These are phyloP conservation scores for Pyronema domesticum DNA, from an alignment of 495 filamentous ascomycete species.

Conservation along the genomic window DNA sequence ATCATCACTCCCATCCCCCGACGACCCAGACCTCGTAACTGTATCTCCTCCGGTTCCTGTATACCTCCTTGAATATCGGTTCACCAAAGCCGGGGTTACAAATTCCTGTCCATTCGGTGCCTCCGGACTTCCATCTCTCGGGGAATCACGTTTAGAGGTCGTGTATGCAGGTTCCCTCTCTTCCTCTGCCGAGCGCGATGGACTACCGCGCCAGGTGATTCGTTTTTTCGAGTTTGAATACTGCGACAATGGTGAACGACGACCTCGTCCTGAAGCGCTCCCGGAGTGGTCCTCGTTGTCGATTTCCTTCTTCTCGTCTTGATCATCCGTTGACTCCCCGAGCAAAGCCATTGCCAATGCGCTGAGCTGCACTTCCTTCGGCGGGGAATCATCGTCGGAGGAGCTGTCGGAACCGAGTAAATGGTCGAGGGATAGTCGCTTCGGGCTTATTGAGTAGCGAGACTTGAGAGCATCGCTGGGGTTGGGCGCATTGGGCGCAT, in stretches of 20 bases:
- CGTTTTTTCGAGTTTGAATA: slow-evolving; percentile 8
- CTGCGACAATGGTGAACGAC: neutral
- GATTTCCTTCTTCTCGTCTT: neutral
- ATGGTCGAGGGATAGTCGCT: slow-evolving; percentile 6
- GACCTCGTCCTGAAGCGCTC: neutral
- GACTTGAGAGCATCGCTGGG: neutral
- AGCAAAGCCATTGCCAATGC: slow-evolving; percentile 23
- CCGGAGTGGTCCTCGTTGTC: neutral
- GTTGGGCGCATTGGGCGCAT: neutral
- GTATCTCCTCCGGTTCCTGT: too few relatives aligned
- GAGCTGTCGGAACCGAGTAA: slow-evolving; percentile 9
- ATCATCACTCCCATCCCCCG: too few relatives aligned
- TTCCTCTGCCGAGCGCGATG: slow-evolving; percentile 12
- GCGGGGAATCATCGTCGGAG: slow-evolving; percentile 19
- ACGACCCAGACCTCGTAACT: too few relatives aligned
- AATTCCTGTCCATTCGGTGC: slow-evolving; percentile 15
- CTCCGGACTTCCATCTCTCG: slow-evolving; percentile 14
- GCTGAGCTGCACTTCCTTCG: slow-evolving; percentile 22
- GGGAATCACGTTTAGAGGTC: slow-evolving; percentile 1
- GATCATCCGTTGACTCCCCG: neutral
- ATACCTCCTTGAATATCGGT: slow-evolving; percentile 3
- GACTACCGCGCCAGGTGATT: slow-evolving; percentile 15
- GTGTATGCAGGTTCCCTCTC: neutral
- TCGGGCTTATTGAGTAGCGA: neutral
- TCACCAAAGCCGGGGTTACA: slow-evolving; percentile 17